phyloP scores from a whole-genome alignment of 2,329 filamentous ascomycete species.

The Aaosphaeria pasadenensis region DNA sequence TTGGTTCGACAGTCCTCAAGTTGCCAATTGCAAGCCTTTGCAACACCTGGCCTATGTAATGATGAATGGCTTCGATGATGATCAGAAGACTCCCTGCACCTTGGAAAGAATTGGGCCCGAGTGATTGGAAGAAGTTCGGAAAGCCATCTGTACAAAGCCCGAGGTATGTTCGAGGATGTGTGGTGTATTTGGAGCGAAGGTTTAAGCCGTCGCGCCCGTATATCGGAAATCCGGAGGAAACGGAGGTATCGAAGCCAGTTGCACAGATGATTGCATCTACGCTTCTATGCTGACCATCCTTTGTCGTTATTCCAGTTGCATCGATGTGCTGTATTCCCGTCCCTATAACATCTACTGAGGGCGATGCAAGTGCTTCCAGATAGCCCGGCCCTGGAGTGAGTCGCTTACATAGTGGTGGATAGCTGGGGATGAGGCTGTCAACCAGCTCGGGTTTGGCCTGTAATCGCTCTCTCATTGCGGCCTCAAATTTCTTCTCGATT shows the following conservation, averaged over 20 bases:
- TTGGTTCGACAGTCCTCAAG: not conserved
- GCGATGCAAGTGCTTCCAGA: not conserved
- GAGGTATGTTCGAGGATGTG: not conserved
- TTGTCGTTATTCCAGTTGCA: not conserved
- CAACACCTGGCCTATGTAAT: not conserved
- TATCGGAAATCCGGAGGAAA: not conserved
- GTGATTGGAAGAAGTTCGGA: not conserved
- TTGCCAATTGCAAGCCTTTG: not conserved
- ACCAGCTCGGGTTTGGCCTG: not conserved
- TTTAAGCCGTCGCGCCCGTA: constrained; percentile 1
- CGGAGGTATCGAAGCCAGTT: constrained; percentile 2
- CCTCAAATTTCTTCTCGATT: not conserved
- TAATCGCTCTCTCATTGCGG: not conserved
- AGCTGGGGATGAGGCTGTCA: not conserved
- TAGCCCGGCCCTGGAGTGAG: not conserved
- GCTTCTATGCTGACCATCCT: not conserved
- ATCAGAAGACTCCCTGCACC: not conserved
- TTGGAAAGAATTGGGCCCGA: not conserved
- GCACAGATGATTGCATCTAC: constrained; percentile 3
- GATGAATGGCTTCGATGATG: not conserved
- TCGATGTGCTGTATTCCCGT: not conserved
- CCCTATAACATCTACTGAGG: not conserved
- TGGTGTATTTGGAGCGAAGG: not conserved
- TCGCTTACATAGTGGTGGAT: not conserved
- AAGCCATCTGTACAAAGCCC: not conserved